Conservation (phyloP, 208 protist genomes). For the Tritrichomonas foetus region DNA sequence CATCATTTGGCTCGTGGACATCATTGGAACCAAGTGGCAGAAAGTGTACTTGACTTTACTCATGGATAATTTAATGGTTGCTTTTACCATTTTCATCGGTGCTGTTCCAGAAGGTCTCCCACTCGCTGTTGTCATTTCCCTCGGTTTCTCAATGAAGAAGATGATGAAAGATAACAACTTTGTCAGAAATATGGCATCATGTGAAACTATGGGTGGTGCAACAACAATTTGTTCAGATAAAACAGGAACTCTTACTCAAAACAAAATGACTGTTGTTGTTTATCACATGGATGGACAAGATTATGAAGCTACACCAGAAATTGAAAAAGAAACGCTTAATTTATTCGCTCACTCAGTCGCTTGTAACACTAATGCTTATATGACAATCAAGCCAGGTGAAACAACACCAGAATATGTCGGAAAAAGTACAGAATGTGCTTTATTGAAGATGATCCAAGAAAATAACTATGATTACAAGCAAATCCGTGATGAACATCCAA, state of each 20-base stretch:
- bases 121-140: slow-evolving; percentile 64
- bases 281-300: not conserved
- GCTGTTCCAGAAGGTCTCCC: slow-evolving; percentile 71
- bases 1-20: not conserved
- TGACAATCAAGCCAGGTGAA: not conserved
- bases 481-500: slow-evolving; percentile 25
- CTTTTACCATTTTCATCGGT: slow-evolving; percentile 34
- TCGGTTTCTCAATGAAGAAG: slow-evolving; percentile 50
- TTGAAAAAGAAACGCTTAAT: not conserved
- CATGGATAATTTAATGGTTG: slow-evolving; percentile 15
- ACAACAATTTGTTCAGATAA: slow-evolving; percentile 62
- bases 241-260: slow-evolving; percentile 62
- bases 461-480: not conserved
- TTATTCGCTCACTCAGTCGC: not conserved
- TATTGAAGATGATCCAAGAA: not conserved
- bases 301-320: not conserved
- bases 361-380: slow-evolving; percentile 20
- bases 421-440: slow-evolving; percentile 17
- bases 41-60: not conserved
- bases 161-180: slow-evolving; percentile 45
- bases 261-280: slow-evolving; percentile 57
- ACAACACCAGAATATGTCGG: not conserved
- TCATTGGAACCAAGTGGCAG: not conserved
- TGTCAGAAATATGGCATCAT: slow-evolving; percentile 40
- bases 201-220: slow-evolving; percentile 59